These are phyloP conservation scores for Suillus discolor DNA, from an alignment of 768 basidiomycete species.

Conservation along the genomic window DNA sequence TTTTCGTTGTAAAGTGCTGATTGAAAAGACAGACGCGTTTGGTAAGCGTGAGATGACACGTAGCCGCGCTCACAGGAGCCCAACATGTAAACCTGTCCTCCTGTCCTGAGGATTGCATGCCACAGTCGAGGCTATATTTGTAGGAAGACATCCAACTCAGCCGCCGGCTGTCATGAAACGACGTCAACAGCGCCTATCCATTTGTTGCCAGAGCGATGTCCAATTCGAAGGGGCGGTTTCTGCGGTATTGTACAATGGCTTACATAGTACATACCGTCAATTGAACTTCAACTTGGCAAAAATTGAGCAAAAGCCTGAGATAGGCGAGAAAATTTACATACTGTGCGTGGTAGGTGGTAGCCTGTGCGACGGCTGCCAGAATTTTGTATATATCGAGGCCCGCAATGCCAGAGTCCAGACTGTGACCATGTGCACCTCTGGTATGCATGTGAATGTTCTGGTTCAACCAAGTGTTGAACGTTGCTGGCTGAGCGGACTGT, in stretches of 20 bases:
- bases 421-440: not conserved
- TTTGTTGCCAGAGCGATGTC: not conserved
- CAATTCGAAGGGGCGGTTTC: not conserved
- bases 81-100: not conserved
- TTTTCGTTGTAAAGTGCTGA: not conserved
- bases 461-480: not conserved
- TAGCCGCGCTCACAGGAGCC: not conserved
- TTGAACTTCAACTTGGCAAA: not conserved
- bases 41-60: not conserved
- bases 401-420: not conserved
- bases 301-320: not conserved
- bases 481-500: not conserved
- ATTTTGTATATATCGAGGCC: not conserved
- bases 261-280: not conserved
- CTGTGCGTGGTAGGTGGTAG: not conserved
- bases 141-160: not conserved
- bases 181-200: not conserved
- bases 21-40: not conserved
- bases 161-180: not conserved
- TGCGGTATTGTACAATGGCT: not conserved
- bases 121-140: not conserved
- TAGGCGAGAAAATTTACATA: not conserved
- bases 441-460: not conserved
- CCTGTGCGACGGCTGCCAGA: not conserved
- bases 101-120: not conserved